Percentiles rank a stretch among this genome's conserved stretches.
These are phyloP conservation scores for Rhodotorula sp. DNA, from an alignment of 1,284 basidiomycete species.

Conservation along the genomic window DNA sequence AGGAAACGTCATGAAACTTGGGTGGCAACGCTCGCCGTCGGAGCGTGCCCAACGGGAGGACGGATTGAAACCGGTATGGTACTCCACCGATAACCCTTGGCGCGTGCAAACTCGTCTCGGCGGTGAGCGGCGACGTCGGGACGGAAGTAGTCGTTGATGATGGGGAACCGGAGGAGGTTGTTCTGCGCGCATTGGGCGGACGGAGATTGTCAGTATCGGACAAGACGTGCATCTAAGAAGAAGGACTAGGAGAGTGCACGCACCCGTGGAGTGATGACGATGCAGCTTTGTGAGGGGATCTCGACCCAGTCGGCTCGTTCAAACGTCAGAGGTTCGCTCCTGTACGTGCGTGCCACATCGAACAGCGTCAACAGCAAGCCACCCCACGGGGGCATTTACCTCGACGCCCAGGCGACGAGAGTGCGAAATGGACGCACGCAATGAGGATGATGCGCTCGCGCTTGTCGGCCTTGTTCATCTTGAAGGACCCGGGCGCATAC, in stretches of 20 bases:
- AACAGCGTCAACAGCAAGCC: background rate
- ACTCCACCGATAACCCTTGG: constrained; percentile 29
- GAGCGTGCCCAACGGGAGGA: background rate
- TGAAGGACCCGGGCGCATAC: constrained; percentile 80
- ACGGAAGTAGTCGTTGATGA: constrained; percentile 76
- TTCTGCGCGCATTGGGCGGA: constrained; percentile 48
- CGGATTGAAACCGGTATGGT: background rate
- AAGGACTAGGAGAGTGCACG: background rate
- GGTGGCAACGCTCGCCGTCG: background rate
- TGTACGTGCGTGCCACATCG: background rate
- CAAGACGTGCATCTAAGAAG: too few relatives aligned
- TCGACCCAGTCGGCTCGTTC: constrained; percentile 64
- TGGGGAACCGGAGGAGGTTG: constrained; percentile 92
- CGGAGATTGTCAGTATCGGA: background rate
- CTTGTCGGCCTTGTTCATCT: constrained; percentile 95
- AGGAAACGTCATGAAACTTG: background rate
- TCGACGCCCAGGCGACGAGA: rapidly evolving
- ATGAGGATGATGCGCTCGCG: constrained; percentile 61
- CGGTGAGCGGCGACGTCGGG: constrained; percentile 16
- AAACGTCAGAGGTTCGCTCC: constrained; percentile 84
- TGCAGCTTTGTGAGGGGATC: constrained; percentile 54
- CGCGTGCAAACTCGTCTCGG: constrained; percentile 22
- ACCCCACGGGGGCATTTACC: too few relatives aligned
- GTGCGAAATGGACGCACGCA: constrained; percentile 17
- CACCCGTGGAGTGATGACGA: constrained; percentile 48